These are phyloP conservation scores for Fusarium dlaminii DNA, from an alignment of 2,329 filamentous ascomycete species.

Conservation along the genomic window DNA sequence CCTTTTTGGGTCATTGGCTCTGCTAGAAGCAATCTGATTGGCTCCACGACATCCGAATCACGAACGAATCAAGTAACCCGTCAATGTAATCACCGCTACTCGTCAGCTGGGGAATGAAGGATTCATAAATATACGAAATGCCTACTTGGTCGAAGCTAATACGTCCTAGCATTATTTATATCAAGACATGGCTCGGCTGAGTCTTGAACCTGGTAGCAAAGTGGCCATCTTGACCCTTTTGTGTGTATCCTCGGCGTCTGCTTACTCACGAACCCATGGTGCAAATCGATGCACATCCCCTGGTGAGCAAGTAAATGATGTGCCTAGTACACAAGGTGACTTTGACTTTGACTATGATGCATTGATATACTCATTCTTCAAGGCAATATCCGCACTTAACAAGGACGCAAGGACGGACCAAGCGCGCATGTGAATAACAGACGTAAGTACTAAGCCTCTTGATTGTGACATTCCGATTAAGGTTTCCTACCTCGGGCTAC, in stretches of 20 bases:
- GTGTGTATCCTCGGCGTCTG: not conserved
- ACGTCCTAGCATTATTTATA: not conserved
- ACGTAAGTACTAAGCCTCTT: not conserved
- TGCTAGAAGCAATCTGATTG: not conserved
- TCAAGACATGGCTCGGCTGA: not conserved
- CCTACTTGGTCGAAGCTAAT: not conserved
- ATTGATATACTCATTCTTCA: not conserved
- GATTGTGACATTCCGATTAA: not conserved
- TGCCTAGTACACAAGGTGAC: not conserved
- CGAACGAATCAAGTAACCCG: constrained; percentile 17
- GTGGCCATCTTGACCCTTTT: not conserved
- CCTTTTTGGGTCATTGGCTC: not conserved
- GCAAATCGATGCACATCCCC: not conserved
- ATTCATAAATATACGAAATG: not conserved
- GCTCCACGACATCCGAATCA: not conserved
- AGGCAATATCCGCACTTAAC: not conserved
- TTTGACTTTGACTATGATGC: not conserved
- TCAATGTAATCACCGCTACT: constrained; percentile 7
- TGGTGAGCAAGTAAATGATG: not conserved
- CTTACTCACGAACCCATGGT: not conserved
- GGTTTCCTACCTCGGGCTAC: not conserved
- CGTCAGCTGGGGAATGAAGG: not conserved
- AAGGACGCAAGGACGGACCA: too few relatives aligned
- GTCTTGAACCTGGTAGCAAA: not conserved
- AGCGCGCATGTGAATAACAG: not conserved